Evolutionary conservation across 1,139 yeast genomes (phyloP).

Genomic region (Saccharomyces hybrid): DNA sequence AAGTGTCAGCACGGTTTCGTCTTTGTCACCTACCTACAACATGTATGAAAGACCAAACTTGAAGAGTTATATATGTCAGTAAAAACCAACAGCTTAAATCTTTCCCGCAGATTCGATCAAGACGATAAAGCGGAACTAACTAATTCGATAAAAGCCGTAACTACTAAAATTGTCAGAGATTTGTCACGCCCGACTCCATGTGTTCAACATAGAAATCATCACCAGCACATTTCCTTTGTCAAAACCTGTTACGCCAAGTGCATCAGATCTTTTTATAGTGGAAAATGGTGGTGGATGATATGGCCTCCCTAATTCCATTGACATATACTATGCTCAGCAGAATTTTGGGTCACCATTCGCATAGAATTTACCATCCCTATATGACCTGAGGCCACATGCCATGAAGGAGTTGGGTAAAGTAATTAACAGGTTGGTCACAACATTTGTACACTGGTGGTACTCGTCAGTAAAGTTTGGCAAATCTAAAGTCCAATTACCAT

Average conservation of each 20-base stretch:
- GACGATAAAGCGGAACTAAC: neutral
- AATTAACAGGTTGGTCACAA: neutral
- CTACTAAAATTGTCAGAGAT: neutral
- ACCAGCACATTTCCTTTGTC: neutral
- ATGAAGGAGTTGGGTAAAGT: neutral
- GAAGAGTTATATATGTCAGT: too few relatives aligned
- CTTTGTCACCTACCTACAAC: too few relatives aligned
- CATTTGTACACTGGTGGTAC: neutral
- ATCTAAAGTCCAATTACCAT: neutral
- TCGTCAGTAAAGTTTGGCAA: neutral
- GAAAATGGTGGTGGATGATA: neutral
- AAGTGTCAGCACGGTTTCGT: too few relatives aligned
- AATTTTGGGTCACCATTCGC: neutral
- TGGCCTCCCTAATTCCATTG: neutral
- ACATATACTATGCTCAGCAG: neutral
- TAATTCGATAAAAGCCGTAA: neutral
- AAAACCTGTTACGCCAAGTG: neutral
- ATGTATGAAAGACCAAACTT: too few relatives aligned
- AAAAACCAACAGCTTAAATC: too few relatives aligned
- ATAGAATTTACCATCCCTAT: neutral
- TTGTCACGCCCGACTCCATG: too few relatives aligned
- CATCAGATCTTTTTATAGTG: neutral
- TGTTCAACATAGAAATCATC: too few relatives aligned
- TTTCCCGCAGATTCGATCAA: too few relatives aligned
- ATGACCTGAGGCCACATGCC: neutral